A percentile compares a stretch with the other conserved stretches of the same genome.
Evolutionary conservation across 129 eudicot genomes (phyloP).

Genomic region (Centella asiatica): DNA sequence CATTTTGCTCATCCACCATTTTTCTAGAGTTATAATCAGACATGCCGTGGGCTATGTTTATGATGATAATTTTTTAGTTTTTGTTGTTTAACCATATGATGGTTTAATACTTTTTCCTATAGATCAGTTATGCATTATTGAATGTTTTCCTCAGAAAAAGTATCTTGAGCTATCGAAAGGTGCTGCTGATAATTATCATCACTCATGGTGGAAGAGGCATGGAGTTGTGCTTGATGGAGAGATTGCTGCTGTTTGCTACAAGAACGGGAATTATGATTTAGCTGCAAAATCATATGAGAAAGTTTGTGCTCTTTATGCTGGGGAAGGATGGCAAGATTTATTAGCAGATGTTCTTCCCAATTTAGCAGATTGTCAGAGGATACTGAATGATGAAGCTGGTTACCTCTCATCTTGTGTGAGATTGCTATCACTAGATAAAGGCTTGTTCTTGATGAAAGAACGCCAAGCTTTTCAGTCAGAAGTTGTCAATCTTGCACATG

Average conservation of each 20-base stretch:
- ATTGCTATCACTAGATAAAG: conserved; percentile 77
- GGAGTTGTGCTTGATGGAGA: conserved; percentile 97
- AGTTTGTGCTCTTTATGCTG: conserved; percentile 89
- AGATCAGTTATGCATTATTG: background rate
- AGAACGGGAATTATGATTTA: conserved; percentile 64
- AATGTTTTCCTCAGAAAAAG: conserved; percentile 41
- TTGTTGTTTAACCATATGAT: background rate
- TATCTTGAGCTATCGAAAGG: conserved; percentile 82
- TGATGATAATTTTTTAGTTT: background rate
- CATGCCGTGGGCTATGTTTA: background rate
- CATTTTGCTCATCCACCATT: background rate
- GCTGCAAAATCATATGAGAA: conserved; percentile 85
- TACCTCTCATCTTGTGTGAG: conserved; percentile 89
- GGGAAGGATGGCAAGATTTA: conserved; percentile 96
- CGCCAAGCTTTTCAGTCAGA: conserved; percentile 90
- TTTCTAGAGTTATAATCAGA: background rate
- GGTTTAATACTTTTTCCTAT: background rate
- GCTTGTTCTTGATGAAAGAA: conserved; percentile 66
- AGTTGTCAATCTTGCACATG: conserved; percentile 75
- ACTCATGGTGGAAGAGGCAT: conserved; percentile 96
- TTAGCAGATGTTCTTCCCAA: conserved; percentile 93
- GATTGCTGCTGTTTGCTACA: conserved; percentile 73
- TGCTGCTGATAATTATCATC: conserved; percentile 86
- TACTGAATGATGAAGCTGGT: conserved; percentile 83
- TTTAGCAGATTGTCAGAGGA: conserved; percentile 89